phyloP scores from a whole-genome alignment of 169 alveolate genomes.

The Plasmodium vivax region DNA sequence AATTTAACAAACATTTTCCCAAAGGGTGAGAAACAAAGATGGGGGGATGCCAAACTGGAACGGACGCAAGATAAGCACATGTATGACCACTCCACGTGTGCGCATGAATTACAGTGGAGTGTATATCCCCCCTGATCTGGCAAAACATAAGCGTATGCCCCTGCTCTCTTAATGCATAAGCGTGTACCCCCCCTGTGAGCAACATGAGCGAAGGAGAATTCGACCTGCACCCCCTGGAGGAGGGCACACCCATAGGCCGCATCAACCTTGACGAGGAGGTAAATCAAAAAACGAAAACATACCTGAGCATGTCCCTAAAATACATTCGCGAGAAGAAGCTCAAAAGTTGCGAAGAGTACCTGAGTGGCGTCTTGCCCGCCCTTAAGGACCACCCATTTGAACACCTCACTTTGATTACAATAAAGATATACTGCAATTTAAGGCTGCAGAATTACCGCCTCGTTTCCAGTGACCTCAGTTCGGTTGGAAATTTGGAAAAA shows the following conservation, averaged over 20 bases:
- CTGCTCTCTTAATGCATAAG: too few species aligned
- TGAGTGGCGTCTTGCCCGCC: slow-evolving; percentile 9
- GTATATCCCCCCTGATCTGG: neutral
- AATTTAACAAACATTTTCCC: neutral
- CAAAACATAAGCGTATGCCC: neutral
- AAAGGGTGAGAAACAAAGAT: neutral
- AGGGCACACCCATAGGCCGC: slow-evolving; percentile 1
- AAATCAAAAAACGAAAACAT: slow-evolving; percentile 8
- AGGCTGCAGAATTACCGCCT: slow-evolving; percentile 30
- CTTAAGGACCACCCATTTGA: slow-evolving; percentile 63
- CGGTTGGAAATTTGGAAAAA: slow-evolving; percentile 29
- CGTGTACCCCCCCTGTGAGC: neutral
- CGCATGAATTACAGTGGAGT: neutral
- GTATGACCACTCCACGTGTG: neutral
- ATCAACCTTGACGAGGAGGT: slow-evolving; percentile 36
- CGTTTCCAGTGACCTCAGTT: slow-evolving; percentile 41
- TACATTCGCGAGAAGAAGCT: slow-evolving; percentile 51
- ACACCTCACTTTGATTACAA: slow-evolving; percentile 34
- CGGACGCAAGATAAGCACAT: neutral
- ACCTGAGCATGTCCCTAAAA: neutral
- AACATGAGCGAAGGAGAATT: slow-evolving; percentile 15
- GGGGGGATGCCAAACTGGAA: neutral
- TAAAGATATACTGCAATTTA: slow-evolving; percentile 71
- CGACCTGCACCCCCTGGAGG: slow-evolving; percentile 32
- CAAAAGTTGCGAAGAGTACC: slow-evolving; percentile 29